phyloP scores from a whole-genome alignment of 2,329 filamentous ascomycete species.

The Penicillium sp. region DNA sequence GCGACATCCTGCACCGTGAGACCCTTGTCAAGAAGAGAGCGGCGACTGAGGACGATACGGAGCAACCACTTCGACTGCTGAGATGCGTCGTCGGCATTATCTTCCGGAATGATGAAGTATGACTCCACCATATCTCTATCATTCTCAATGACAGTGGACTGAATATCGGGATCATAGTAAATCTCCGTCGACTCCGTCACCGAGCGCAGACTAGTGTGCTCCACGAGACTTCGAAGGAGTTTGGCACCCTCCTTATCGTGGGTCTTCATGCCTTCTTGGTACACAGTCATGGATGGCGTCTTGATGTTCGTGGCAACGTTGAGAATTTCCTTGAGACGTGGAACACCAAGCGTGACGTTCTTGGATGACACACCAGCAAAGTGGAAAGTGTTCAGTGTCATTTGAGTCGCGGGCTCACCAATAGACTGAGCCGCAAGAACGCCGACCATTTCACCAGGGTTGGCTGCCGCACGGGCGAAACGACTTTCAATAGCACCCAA shows the following conservation, averaged over 20 bases:
- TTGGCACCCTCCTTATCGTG: conserved; percentile 79
- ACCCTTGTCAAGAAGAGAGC: conserved; percentile 89
- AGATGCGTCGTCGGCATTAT: conserved; percentile 63
- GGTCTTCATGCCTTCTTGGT: conserved; percentile 63
- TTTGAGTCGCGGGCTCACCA: conserved; percentile 96
- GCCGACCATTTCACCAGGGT: conserved; percentile 97
- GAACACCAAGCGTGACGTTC: conserved; percentile 98
- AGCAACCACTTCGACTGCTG: conserved; percentile 91
- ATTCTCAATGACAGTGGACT: conserved; percentile 78
- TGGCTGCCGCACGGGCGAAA: conserved; percentile 82
- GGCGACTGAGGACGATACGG: conserved; percentile 86
- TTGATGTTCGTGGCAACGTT: conserved; percentile 98
- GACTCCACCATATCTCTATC: conserved; percentile 95
- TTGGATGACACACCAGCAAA: conserved; percentile 99
- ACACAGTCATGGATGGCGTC: conserved; percentile 95
- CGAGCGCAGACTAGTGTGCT: conserved; percentile 89
- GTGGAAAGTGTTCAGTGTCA: conserved; percentile 99
- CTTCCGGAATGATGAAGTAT: conserved; percentile 91
- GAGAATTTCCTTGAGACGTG: conserved; percentile 98
- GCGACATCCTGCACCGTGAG: conserved; percentile 91
- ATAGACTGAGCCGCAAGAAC: conserved; percentile 97
- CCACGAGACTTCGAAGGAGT: conserved; percentile 80
- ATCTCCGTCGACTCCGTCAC: conserved; percentile 92
- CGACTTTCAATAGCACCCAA: conserved; percentile 86
- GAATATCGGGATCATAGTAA: conserved; percentile 92